These are phyloP conservation scores for Elasticomyces elasticus DNA, from an alignment of 495 filamentous ascomycete genomes.

Conservation along the genomic window DNA sequence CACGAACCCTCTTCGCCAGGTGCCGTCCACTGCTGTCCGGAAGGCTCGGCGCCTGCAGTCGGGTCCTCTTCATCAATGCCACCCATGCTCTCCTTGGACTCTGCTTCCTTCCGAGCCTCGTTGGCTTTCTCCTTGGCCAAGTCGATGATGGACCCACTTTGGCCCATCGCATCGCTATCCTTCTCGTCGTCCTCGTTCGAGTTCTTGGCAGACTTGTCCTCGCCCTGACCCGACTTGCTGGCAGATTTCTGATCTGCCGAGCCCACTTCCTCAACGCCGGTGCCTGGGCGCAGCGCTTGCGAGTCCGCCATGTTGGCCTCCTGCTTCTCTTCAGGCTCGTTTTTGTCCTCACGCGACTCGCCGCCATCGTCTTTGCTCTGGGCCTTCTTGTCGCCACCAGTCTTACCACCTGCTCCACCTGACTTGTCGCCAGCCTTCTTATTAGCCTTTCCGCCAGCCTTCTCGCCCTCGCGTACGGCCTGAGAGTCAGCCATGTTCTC, in stretches of 20 bases:
- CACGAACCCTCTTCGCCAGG: background rate
- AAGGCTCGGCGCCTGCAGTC: background rate
- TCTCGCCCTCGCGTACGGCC: background rate
- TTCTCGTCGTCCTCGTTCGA: constrained; percentile 3
- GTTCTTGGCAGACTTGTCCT: background rate
- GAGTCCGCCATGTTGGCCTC: constrained; percentile 12
- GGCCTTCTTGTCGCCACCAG: too few relatives aligned
- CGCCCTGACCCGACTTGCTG: background rate
- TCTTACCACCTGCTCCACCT: too few relatives aligned
- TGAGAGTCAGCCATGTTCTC: background rate
- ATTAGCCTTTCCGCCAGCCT: background rate
- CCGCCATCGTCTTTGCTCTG: background rate
- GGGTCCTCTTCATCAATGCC: background rate
- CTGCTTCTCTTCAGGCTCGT: constrained; percentile 11
- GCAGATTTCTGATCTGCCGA: background rate
- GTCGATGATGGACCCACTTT: constrained; percentile 13
- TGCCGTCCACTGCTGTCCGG: background rate
- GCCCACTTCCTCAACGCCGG: constrained; percentile 1
- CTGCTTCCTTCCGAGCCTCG: constrained; percentile 25
- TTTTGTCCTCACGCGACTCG: background rate
- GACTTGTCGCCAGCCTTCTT: background rate
- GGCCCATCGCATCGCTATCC: constrained; percentile 16
- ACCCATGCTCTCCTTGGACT: constrained; percentile 2
- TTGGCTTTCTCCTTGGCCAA: constrained; percentile 18
- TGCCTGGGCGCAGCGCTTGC: constrained; percentile 7